Conservation (phyloP, 306 rosid genomes). For the Mimosa bimucronata region DNA sequence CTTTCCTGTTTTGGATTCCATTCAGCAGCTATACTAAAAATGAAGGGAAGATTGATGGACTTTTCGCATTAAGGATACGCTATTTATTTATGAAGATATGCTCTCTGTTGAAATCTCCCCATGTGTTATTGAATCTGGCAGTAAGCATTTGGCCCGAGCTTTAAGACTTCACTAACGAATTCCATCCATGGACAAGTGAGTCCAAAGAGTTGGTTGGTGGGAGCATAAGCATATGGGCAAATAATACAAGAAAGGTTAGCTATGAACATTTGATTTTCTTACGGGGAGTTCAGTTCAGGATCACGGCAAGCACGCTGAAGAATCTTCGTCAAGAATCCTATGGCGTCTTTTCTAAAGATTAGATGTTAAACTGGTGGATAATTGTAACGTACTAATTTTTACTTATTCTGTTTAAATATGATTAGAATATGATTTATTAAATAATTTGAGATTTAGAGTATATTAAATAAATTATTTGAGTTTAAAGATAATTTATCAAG, state of each 20-base stretch:
- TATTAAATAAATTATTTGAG: too few species aligned
- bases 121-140: constrained; percentile 33
- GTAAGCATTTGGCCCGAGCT: constrained; percentile 46
- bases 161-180: constrained; percentile 46
- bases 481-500: too few species aligned
- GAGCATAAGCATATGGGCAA: too few species aligned
- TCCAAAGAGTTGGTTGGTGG: neutral
- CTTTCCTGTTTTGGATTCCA: constrained; percentile 24
- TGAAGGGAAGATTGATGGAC: constrained; percentile 64
- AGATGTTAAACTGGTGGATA: constrained; percentile 72
- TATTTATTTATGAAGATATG: constrained; percentile 77
- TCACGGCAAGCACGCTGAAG: constrained; percentile 69
- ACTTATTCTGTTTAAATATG: too few species aligned
- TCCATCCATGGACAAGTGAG: constrained; percentile 42
- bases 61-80: constrained; percentile 59
- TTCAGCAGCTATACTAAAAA: constrained; percentile 56
- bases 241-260: too few species aligned
- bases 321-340: constrained; percentile 55
- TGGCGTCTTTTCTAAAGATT: constrained; percentile 63
- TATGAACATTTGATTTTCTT: too few species aligned
- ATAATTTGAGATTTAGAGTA: too few species aligned
- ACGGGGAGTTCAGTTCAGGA: constrained; percentile 38
- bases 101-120: constrained; percentile 61
- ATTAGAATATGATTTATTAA: too few species aligned
- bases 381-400: too few species aligned